Percentiles rank a stretch among this genome's conserved stretches.
These are phyloP conservation scores for Auricularia sp. DNA, from an alignment of 768 basidiomycete species.

Conservation along the genomic window DNA sequence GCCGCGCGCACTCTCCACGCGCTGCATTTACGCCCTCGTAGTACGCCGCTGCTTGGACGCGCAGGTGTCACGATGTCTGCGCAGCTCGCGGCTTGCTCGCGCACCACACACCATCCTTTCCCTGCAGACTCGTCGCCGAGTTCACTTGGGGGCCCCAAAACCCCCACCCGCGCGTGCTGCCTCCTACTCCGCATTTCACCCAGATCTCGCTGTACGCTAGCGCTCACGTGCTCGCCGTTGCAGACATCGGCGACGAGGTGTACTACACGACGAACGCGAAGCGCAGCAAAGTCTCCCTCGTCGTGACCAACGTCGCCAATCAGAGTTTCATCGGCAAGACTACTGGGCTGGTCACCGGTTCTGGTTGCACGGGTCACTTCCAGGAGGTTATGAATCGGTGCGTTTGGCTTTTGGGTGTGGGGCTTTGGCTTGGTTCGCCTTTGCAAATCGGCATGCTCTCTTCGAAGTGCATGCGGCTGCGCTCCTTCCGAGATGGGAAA, in stretches of 20 bases:
- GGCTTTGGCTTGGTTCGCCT: no score
- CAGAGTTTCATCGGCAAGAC: slow-evolving; percentile 37
- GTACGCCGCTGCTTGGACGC: no score
- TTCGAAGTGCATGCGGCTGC: no score
- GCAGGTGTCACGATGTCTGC: no score
- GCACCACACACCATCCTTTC: no score
- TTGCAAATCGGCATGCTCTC: no score
- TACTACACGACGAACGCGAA: slow-evolving; percentile 19
- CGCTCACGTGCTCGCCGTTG: not conserved
- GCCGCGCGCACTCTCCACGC: not conserved
- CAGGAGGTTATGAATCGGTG: slow-evolving; percentile 27
- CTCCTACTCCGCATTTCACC: no score
- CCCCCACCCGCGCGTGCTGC: no score
- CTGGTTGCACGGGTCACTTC: slow-evolving; percentile 35
- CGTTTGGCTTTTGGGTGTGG: not conserved
- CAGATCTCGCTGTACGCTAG: not conserved
- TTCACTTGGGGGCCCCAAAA: no score
- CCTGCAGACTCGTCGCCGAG: no score
- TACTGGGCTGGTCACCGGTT: slow-evolving; percentile 31
- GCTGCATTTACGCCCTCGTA: slow-evolving; percentile 20
- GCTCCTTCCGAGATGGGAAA: no score
- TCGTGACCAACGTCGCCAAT: slow-evolving; percentile 29
- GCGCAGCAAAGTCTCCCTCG: slow-evolving; percentile 28
- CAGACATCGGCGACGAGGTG: slow-evolving; percentile 3
- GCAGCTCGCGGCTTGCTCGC: no score